Evolutionary conservation across 768 basidiomycete genomes (phyloP).

Genomic region (Chiua virens): DNA sequence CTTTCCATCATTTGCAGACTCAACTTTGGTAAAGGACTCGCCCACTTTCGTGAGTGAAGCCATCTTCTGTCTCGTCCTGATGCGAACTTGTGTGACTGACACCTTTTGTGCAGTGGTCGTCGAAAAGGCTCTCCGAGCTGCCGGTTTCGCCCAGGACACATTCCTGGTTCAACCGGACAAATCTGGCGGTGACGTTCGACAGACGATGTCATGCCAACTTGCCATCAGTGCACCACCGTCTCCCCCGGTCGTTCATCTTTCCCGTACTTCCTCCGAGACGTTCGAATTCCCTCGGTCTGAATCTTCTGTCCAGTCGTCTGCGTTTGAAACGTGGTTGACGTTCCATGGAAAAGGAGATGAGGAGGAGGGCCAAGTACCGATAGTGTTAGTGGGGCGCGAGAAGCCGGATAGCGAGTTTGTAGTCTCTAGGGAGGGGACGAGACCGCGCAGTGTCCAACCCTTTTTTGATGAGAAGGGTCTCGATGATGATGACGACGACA

Average conservation of each 20-base stretch:
- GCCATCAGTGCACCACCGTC: background rate
- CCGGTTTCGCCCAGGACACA: constrained; percentile 18
- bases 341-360: background rate
- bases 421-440: background rate
- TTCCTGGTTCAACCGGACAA: constrained; percentile 5
- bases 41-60: constrained; percentile 46
- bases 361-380: background rate
- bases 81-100: background rate
- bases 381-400: background rate
- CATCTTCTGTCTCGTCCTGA: too few relatives aligned
- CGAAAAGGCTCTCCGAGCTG: constrained; percentile 11
- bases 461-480: background rate
- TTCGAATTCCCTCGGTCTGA: background rate
- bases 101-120: constrained; percentile 10
- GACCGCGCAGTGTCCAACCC: background rate
- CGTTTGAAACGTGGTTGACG: constrained; percentile 5
- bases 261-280: background rate
- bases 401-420: background rate
- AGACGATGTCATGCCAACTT: background rate
- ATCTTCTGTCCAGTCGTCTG: background rate
- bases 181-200: background rate
- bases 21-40: constrained; percentile 56
- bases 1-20: constrained; percentile 49
- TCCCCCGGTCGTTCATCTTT: background rate
- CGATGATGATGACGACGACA: background rate